These are phyloP conservation scores for Paramecium octaurelia DNA, from an alignment of 73 alveolate species.

Conservation along the genomic window DNA sequence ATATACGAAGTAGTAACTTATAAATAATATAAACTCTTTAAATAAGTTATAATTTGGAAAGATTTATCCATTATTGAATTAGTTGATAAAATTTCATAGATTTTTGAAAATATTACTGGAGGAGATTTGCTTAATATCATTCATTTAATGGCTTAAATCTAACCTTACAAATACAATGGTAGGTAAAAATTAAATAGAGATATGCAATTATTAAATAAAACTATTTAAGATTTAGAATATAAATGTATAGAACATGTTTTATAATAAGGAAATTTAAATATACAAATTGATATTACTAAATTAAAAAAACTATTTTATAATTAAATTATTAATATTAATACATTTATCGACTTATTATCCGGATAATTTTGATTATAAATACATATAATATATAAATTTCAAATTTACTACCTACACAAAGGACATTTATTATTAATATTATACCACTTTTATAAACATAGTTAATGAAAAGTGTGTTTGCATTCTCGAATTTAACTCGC, in stretches of 20 bases:
- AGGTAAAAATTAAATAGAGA: neutral
- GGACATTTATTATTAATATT: neutral
- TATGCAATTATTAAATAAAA: neutral
- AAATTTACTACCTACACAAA: neutral
- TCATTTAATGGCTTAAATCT: neutral
- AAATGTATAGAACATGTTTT: neutral
- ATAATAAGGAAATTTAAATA: neutral
- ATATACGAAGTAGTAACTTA: neutral
- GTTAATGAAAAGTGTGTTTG: neutral
- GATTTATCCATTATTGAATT: neutral
- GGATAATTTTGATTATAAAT: conserved; percentile 10
- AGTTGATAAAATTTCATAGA: neutral
- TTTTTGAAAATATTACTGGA: neutral
- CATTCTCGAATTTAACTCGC: neutral
- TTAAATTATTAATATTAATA: neutral
- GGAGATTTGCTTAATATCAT: neutral
- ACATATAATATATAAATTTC: neutral
- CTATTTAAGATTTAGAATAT: neutral
- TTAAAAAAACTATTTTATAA: neutral
- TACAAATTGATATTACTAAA: neutral
- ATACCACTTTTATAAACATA: neutral
- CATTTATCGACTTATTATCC: neutral
- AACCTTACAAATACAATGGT: neutral
- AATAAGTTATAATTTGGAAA: neutral
- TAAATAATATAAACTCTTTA: neutral